Evolutionary conservation across 441 rosid species (phyloP).

Genomic region (Bruguiera hainesii): DNA sequence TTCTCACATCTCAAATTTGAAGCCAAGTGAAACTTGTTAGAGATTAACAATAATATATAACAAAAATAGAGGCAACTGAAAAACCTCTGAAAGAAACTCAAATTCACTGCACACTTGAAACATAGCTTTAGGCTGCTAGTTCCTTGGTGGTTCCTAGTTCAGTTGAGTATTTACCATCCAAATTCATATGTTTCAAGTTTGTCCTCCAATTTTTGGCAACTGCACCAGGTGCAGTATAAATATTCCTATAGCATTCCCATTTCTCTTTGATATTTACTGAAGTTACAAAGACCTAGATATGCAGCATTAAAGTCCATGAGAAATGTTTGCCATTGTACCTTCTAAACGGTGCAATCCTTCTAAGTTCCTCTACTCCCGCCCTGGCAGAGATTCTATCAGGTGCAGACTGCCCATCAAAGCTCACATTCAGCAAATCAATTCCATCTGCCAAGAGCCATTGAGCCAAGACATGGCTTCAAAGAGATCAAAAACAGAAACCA

Average conservation of each 20-base stretch:
- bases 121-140: neutral
- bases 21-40: neutral
- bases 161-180: neutral
- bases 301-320: constrained; percentile 10
- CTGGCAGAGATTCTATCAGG: constrained; percentile 81
- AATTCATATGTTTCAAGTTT: too few relatives aligned
- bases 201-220: neutral
- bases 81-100: neutral
- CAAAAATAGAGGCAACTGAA: neutral
- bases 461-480: constrained; percentile 1
- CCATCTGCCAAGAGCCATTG: constrained; percentile 46
- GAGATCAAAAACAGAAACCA: constrained; percentile 8
- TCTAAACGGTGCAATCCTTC: constrained; percentile 64
- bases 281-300: constrained; percentile 1
- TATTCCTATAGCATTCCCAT: constrained; percentile 3
- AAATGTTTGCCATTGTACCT: constrained; percentile 35
- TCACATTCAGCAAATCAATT: constrained; percentile 83
- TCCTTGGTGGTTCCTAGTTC: neutral
- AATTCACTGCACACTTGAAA: neutral
- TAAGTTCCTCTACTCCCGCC: constrained; percentile 67
- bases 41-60: too few relatives aligned
- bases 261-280: neutral
- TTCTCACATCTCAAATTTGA: neutral
- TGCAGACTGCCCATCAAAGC: constrained; percentile 83
- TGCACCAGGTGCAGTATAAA: neutral